Conservation (phyloP, 768 basidiomycete genomes). For the Suillus sp. region DNA sequence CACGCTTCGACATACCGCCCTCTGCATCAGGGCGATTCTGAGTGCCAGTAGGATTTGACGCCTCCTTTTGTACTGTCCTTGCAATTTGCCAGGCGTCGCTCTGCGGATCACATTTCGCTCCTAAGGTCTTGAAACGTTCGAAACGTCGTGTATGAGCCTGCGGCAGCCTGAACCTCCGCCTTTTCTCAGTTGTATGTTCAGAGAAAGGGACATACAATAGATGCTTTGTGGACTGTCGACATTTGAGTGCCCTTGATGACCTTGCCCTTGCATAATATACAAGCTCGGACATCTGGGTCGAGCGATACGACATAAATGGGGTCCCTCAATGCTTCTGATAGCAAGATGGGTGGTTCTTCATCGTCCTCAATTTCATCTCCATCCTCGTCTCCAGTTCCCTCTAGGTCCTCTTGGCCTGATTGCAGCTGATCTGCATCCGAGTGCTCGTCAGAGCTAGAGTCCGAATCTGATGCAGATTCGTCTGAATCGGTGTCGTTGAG, state of each 20-base stretch:
- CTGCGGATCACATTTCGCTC: constrained; percentile 41
- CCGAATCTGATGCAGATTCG: constrained; percentile 58
- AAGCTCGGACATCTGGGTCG: constrained; percentile 57
- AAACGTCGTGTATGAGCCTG: constrained; percentile 69
- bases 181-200: background rate
- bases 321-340: constrained; percentile 61
- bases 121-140: constrained; percentile 48
- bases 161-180: constrained; percentile 10
- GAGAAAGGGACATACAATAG: constrained; percentile 56
- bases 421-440: constrained; percentile 23
- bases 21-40: constrained; percentile 15
- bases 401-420: constrained; percentile 21
- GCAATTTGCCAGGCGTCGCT: constrained; percentile 52
- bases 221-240: constrained; percentile 57
- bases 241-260: constrained; percentile 61
- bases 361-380: constrained; percentile 27
- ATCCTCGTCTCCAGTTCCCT: constrained; percentile 28
- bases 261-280: constrained; percentile 74
- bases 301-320: constrained; percentile 63
- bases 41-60: background rate
- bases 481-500: constrained; percentile 77
- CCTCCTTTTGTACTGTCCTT: constrained; percentile 16
- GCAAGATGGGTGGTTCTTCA: constrained; percentile 49
- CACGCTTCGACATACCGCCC: constrained; percentile 53
- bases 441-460: constrained; percentile 33